A percentile compares a stretch with the other conserved stretches of the same genome.
These are phyloP conservation scores for Pogostemon cablin DNA, from an alignment of 257 asterid species.

Conservation along the genomic window DNA sequence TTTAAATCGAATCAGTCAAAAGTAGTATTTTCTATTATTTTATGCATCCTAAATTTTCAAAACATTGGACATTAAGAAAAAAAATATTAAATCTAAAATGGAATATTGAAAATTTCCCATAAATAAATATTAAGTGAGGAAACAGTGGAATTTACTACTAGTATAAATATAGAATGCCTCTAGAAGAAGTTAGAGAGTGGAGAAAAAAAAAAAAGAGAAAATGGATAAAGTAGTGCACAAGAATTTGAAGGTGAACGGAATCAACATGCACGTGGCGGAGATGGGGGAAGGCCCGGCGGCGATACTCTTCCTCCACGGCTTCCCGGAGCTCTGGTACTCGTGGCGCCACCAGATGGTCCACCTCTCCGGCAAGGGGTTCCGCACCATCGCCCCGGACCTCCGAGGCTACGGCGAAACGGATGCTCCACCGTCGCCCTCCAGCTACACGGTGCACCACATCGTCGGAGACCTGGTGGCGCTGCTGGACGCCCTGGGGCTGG, in stretches of 20 bases:
- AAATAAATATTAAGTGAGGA: no score
- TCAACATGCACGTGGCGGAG: constrained; percentile 34
- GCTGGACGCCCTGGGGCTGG: constrained; percentile 6
- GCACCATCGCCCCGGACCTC: constrained; percentile 29
- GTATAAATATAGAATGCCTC: no score
- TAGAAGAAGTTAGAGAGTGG: no score
- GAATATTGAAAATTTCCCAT: no score
- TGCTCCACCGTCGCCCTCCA: not conserved
- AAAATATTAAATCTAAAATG: no score
- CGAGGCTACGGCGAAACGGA: constrained; percentile 28
- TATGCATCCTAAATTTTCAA: no score
- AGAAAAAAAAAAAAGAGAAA: not conserved
- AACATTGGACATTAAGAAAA: no score
- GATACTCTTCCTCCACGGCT: no score
- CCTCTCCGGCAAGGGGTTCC: constrained; percentile 18
- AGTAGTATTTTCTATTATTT: no score
- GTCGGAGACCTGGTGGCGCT: constrained; percentile 32
- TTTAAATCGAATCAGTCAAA: no score
- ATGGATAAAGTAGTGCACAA: constrained; percentile 30
- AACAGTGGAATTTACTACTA: no score
- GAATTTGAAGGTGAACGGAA: constrained; percentile 22
- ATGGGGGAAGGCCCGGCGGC: constrained; percentile 1
- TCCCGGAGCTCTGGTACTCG: not conserved
- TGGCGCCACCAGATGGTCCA: constrained; percentile 31
- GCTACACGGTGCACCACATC: constrained; percentile 22